These are phyloP conservation scores for Apostasia ramifera DNA, from an alignment of 106 monocot species.

Conservation along the genomic window DNA sequence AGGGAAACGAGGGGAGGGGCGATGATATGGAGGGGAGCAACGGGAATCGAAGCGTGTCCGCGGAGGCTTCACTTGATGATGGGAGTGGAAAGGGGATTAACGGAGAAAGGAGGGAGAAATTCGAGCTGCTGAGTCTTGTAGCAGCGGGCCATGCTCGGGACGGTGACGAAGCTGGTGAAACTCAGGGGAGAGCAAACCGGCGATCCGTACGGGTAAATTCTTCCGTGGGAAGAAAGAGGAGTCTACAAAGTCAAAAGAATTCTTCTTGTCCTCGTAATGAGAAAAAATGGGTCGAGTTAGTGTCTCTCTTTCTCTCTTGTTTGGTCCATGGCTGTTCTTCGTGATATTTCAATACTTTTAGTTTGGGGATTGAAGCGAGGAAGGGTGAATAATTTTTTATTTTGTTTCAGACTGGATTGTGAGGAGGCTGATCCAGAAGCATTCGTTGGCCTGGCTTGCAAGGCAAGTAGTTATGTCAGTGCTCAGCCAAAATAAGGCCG, in stretches of 20 bases:
- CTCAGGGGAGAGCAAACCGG: conserved; percentile 23
- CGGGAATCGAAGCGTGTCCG: not conserved
- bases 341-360: conserved; percentile 3
- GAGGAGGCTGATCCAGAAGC: conserved; percentile 62
- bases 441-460: conserved; percentile 83
- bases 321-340: not conserved
- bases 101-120: conserved; percentile 11
- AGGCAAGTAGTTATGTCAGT: conserved; percentile 33
- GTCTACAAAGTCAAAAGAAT: conserved; percentile 12
- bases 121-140: conserved; percentile 35
- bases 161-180: conserved; percentile 8
- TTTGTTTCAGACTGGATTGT: conserved; percentile 51
- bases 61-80: not conserved
- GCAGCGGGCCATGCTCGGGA: not conserved
- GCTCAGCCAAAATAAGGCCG: not conserved
- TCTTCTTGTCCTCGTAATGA: conserved; percentile 15
- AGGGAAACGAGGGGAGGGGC: not conserved
- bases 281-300: conserved; percentile 94
- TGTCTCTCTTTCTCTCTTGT: conserved; percentile 2
- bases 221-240: conserved; percentile 7
- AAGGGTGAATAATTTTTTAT: conserved; percentile 2
- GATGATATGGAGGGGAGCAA: not conserved
- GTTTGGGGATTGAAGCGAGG: not conserved
- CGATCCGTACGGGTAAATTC: conserved; percentile 8
- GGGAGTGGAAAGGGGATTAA: conserved; percentile 3